Conservation (phyloP, 768 basidiomycete species). For the Psilocybe azurescens region DNA sequence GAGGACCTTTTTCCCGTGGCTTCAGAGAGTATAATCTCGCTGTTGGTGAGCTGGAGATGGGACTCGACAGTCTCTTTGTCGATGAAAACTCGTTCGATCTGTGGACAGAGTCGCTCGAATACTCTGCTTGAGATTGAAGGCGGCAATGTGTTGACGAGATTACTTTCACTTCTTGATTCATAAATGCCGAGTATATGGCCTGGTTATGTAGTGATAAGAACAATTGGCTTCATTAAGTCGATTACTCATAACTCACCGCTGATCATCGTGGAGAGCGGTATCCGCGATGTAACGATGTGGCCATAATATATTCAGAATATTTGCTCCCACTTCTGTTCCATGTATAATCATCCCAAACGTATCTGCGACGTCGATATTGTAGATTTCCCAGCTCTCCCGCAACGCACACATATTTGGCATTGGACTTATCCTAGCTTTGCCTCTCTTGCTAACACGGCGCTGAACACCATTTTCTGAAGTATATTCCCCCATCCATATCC, state of each 20-base stretch:
- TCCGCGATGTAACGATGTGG: conserved; percentile 54
- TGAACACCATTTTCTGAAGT: conserved; percentile 62
- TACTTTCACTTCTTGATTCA: background rate
- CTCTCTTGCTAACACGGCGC: conserved; percentile 52
- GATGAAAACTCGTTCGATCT: conserved; percentile 29
- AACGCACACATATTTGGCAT: background rate
- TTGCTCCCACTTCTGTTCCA: conserved; percentile 50
- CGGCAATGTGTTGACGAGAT: conserved; percentile 30
- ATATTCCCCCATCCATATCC: conserved; percentile 67
- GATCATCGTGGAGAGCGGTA: conserved; percentile 59
- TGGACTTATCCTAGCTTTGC: conserved; percentile 53
- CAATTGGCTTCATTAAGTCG: too few species aligned
- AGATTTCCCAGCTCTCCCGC: background rate
- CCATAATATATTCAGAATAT: conserved; percentile 50
- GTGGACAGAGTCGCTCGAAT: conserved; percentile 54
- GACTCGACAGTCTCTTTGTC: conserved; percentile 28
- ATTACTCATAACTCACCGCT: conserved; percentile 40
- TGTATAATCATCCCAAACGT: conserved; percentile 65
- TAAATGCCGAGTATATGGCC: conserved; percentile 28
- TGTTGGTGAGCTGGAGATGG: conserved; percentile 6
- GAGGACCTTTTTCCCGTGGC: conserved; percentile 42
- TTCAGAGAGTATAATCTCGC: conserved; percentile 8
- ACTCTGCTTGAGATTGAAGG: conserved; percentile 51
- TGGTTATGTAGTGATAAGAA: conserved; percentile 5
- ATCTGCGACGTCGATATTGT: conserved; percentile 31